phyloP scores from a whole-genome alignment of 2,329 filamentous ascomycete genomes.

The Trichoderma koningiopsis region DNA sequence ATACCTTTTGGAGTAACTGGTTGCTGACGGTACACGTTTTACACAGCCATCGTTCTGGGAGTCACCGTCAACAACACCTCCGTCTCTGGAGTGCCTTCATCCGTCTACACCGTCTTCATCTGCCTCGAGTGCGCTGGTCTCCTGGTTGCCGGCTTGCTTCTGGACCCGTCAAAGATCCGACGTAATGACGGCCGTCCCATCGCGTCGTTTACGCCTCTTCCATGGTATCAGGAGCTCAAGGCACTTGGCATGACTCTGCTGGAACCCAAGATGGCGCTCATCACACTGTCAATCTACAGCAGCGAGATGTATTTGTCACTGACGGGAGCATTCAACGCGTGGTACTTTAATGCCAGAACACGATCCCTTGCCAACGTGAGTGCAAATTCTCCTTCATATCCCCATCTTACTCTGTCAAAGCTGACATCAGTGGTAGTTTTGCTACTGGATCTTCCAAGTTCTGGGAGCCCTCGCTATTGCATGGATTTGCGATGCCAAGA shows the following conservation, averaged over 20 bases:
- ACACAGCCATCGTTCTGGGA: slow-evolving; percentile 19
- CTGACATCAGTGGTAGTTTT: neutral
- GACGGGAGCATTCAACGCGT: slow-evolving; percentile 23
- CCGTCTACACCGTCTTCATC: slow-evolving; percentile 26
- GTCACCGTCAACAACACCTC: slow-evolving; percentile 23
- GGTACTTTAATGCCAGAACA: slow-evolving; percentile 22
- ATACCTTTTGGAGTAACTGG: neutral
- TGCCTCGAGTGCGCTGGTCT: slow-evolving; percentile 20
- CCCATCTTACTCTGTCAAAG: neutral
- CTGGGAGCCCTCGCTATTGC: slow-evolving; percentile 23
- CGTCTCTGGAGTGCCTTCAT: slow-evolving; percentile 22
- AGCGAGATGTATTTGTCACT: slow-evolving; percentile 25
- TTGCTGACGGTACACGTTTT: neutral
- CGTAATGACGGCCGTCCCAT: slow-evolving; percentile 25
- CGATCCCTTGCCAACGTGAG: slow-evolving; percentile 24
- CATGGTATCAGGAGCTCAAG: slow-evolving; percentile 25
- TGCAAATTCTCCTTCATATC: neutral
- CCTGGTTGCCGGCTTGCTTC: slow-evolving; percentile 5
- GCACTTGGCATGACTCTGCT: slow-evolving; percentile 18
- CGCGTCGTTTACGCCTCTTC: slow-evolving; percentile 21
- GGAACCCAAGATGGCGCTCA: slow-evolving; percentile 25
- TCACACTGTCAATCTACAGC: slow-evolving; percentile 25
- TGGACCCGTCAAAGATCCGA: slow-evolving; percentile 23
- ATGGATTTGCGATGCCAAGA: slow-evolving; percentile 17
- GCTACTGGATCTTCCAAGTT: slow-evolving; percentile 25